phyloP scores from a whole-genome alignment of 768 basidiomycete genomes.

The Crepidotus variabilis region DNA sequence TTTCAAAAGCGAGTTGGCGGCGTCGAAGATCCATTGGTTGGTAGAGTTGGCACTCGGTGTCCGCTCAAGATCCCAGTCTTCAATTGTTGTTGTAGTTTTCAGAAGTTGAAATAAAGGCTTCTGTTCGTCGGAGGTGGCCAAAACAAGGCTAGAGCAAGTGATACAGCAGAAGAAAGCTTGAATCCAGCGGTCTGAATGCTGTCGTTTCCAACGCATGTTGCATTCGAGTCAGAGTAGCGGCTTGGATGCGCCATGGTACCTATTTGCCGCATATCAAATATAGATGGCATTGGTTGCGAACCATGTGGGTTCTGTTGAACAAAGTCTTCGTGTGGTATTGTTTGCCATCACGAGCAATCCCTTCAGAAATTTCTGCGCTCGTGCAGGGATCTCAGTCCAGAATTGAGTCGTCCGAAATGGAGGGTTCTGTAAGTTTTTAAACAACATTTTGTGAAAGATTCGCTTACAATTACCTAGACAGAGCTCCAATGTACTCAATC shows the following conservation, averaged over 20 bases:
- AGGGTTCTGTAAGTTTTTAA: slow-evolving; percentile 6
- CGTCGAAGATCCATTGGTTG: background rate
- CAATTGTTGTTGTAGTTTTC: background rate
- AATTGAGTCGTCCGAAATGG: background rate
- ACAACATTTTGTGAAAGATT: slow-evolving; percentile 10
- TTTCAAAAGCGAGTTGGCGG: background rate
- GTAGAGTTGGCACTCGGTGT: background rate
- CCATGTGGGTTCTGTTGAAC: background rate
- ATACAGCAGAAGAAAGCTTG: too few relatives aligned
- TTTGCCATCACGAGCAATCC: background rate
- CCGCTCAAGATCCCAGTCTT: background rate
- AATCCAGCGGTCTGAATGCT: too few relatives aligned
- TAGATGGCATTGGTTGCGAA: too few relatives aligned
- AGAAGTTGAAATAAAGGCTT: background rate
- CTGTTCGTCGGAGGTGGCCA: background rate
- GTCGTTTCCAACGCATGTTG: too few relatives aligned
- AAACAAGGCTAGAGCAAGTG: too few relatives aligned
- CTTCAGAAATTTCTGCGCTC: background rate
- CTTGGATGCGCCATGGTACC: too few relatives aligned
- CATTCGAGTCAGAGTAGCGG: too few relatives aligned
- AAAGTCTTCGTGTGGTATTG: background rate
- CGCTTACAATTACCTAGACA: slow-evolving; percentile 45
- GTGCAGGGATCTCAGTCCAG: background rate
- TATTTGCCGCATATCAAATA: too few relatives aligned
- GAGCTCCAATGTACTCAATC: slow-evolving; percentile 73